Conservation (phyloP, 257 asterid species). For the Solanum sejunctum region DNA sequence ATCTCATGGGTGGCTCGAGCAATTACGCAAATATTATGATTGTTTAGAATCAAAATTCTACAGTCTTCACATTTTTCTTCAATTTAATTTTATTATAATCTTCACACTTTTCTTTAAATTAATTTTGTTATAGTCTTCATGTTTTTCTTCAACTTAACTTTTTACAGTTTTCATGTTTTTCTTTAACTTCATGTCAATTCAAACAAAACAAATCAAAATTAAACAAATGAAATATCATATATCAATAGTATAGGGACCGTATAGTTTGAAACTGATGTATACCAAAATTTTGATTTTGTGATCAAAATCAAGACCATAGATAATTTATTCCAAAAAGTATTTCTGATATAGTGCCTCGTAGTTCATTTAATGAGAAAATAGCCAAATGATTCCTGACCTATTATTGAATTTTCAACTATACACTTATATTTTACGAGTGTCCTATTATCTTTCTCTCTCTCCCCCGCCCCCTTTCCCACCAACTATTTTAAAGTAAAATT, state of each 20-base stretch:
- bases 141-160: no score
- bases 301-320: background rate
- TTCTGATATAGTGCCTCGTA: background rate
- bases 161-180: background rate
- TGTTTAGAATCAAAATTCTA: background rate
- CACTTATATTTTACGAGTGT: no score
- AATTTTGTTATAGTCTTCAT: no score
- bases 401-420: no score
- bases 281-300: background rate
- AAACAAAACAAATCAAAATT: background rate
- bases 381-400: no score
- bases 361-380: no score
- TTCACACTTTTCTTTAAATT: background rate
- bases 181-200: background rate
- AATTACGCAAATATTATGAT: background rate
- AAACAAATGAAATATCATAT: background rate
- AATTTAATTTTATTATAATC: no score
- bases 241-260: background rate
- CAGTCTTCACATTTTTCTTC: no score
- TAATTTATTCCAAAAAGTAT: background rate
- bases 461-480: no score
- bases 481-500: no score
- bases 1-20: no score
- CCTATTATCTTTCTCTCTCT: no score
- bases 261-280: background rate